Percentiles rank a stretch among this genome's conserved stretches.
Evolutionary conservation across 1,139 yeast genomes (phyloP).

Genomic region (Zygoascus meyerae): DNA sequence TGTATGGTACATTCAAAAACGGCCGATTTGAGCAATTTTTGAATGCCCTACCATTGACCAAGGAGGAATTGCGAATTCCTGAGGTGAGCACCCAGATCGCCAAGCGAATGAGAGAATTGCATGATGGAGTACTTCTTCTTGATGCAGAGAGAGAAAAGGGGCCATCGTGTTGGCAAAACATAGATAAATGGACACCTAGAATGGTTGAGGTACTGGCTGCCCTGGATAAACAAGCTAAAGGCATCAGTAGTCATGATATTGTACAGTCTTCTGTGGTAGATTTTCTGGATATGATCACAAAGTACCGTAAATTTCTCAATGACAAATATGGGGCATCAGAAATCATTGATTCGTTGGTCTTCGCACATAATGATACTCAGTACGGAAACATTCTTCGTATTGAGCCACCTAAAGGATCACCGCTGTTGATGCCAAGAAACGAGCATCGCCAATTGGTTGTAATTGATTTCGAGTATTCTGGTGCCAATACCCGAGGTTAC

Average conservation of each 20-base stretch:
- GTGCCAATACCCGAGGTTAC: conserved; percentile 85
- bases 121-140: conserved; percentile 66
- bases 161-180: conserved; percentile 65
- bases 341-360: conserved; percentile 51
- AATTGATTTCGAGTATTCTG: conserved; percentile 93
- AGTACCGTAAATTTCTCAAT: conserved; percentile 60
- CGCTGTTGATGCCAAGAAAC: conserved; percentile 34
- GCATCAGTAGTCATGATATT: conserved; percentile 10
- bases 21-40: conserved; percentile 91
- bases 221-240: conserved; percentile 22
- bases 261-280: conserved; percentile 43
- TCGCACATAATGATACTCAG: conserved; percentile 88
- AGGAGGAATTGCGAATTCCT: conserved; percentile 66
- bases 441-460: conserved; percentile 80
- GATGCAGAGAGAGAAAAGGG: conserved; percentile 46
- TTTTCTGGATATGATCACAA: conserved; percentile 44
- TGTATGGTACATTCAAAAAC: conserved; percentile 82
- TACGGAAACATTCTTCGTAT: conserved; percentile 69
- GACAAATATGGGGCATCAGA: conserved; percentile 43
- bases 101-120: conserved; percentile 93
- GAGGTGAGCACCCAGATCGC: conserved; percentile 81
- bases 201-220: conserved; percentile 43
- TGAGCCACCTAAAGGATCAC: conserved; percentile 42
- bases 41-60: conserved; percentile 69
- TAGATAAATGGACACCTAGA: conserved; percentile 63